Base-by-base conservation (phyloP, 768 basidiomycete genomes). In the Hydnomerulius pinastri region DNA sequence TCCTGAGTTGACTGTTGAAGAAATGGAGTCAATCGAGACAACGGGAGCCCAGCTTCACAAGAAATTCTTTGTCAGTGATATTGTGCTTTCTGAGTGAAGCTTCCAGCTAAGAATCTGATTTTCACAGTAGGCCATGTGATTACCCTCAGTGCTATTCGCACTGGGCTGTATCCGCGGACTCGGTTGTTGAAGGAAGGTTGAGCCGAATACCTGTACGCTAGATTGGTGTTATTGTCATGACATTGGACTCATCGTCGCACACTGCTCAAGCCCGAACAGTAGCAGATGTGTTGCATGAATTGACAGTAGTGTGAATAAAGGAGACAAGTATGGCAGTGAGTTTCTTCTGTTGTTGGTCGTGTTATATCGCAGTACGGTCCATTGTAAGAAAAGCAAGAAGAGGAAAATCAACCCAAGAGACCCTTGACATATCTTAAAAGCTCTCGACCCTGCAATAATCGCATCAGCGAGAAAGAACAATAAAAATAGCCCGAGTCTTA, bases 391-490 rank as follows among this genome's bases (percentile, higher is more conserved):
- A 37, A 17, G 20, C 43, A 21, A 44, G 12, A 15, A 18, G 7
- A 35, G 20, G 18, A n/a, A n/a, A n/a, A 20, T 80, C 60, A 88
- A 43, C 83, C 78, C 53, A 89, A 66, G 9, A 89, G 68, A 21
- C 77, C 77, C 59, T 81, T 86, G 32, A 92, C 87, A 66, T 91
- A 91, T 64, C 73, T 79, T 55, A 91, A 61, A 49, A 91, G 63
- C 44, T 90, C 87, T 54, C 77, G 80, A 7, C 86, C 86, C 87
- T 90, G 55, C 24, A 44, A 54, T 36, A 21, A 35, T 6, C 18
- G 32, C 30, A 10, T 59, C 13, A 58, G 47, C 36, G n/a, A 47
- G 23, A 27, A 46, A 44, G 50, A 49, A 59, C 24, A 55, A 25
- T 46, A 17, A 43, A 54, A 25, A 47, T 23, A 5, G 36, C 6